Conservation (phyloP, 2,329 filamentous ascomycete species). For the Ascochyta lentis region DNA sequence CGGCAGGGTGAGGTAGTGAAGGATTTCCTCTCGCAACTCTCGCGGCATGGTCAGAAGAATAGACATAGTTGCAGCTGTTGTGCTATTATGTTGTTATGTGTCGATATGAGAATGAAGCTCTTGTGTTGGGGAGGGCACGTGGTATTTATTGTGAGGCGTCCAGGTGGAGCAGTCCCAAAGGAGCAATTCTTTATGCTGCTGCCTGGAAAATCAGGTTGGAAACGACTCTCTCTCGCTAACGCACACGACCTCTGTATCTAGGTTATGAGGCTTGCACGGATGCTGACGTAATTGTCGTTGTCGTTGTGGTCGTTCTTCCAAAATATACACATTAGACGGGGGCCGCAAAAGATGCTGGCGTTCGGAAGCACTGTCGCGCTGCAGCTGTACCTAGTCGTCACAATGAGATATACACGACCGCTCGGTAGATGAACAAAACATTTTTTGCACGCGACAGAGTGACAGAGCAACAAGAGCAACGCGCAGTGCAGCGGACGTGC, state of each 20-base stretch:
- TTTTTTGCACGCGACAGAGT: background rate
- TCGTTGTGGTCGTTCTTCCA: background rate
- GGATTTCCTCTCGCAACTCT: conserved; percentile 38
- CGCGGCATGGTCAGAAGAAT: conserved; percentile 32
- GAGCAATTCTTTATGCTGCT: conserved; percentile 5
- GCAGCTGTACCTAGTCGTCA: background rate
- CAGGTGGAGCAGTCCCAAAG: background rate
- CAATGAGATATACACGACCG: background rate
- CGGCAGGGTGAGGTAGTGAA: conserved; percentile 27
- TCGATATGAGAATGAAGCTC: background rate
- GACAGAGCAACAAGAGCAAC: background rate
- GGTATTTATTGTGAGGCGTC: background rate
- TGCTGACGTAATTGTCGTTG: background rate
- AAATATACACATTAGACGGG: too few species aligned
- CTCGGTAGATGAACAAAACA: background rate
- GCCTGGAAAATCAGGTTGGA: conserved; percentile 9
- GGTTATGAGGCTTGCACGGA: background rate
- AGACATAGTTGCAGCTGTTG: background rate
- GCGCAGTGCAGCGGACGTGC: background rate
- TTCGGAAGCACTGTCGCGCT: background rate
- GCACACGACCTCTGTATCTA: background rate
- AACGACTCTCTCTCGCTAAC: background rate
- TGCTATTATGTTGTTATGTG: background rate
- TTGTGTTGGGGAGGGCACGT: background rate
- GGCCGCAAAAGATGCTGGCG: background rate